Base-by-base conservation (phyloP, 2,329 filamentous ascomycete genomes). In the Hypoxylon sp. region DNA sequence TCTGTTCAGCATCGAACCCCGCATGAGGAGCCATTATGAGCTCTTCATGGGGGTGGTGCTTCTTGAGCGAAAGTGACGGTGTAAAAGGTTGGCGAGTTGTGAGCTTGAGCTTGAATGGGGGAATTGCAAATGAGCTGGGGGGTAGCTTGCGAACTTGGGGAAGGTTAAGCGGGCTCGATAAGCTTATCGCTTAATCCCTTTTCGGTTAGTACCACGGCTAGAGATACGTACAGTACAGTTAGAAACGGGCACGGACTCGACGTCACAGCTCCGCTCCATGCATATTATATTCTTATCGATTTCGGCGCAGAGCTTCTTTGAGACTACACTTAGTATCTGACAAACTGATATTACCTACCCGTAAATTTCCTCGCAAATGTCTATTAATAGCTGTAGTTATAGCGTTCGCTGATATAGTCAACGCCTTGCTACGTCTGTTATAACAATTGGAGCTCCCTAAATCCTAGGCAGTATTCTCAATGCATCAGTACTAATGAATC, bases 1-100 rank as follows among this genome's bases (percentile, higher is more conserved):
- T 89, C 77, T 93, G 89, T 74, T 92, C 89, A 67, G 91, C 88
- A 80, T 90, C 91, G 79, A 96, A 93, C 77, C 87, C 88, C 78
- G 83, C 84, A 81, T 88, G 87, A 82, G 90, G 90, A 83, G 89
- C 89, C 91, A 93, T 93, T 76, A 72, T 82, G 82, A 83, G 82
- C 84, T 85, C 84, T 82, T 82, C 84, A 85, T 85, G 79, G 72
- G 79, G 76, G 75, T 72, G 53, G 55, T 62, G 58, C 62, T 72
- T 67, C 48, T 31, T 69, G 65, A 59, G 62, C 48, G 55, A 66
- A 62, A 63, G 52, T 54, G 47, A 54, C 13, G 58, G 47, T 47
- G 42, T 61, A 21, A 37, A 47, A 64, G 39, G 39, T 50, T 53
- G n/a, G n/a, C 46, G 39, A 57, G 46, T 54, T 62, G 47, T 27